Evolutionary conservation across 768 basidiomycete species (phyloP).

Genomic region (Cyathus striatus): DNA sequence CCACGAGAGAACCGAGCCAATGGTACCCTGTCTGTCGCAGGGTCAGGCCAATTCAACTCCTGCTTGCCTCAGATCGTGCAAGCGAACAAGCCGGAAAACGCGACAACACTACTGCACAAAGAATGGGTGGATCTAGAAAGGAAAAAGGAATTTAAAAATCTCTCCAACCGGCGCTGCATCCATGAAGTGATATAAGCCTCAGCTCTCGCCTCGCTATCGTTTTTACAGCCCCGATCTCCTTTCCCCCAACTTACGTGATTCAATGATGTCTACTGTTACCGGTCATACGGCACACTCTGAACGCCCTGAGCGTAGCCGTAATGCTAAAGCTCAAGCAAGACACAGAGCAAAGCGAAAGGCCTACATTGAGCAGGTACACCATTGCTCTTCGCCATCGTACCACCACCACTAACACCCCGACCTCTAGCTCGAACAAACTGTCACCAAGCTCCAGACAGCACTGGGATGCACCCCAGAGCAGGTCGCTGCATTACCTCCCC

Average conservation of each 20-base stretch:
- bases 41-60: slow-evolving; percentile 28
- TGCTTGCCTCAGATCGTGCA: slow-evolving; percentile 35
- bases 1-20: slow-evolving; percentile 13
- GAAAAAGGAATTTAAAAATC: slow-evolving; percentile 19
- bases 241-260: slow-evolving; percentile 48
- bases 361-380: slow-evolving; percentile 79
- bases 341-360: slow-evolving; percentile 92
- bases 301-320: slow-evolving; percentile 80
- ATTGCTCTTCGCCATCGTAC: slow-evolving; percentile 3
- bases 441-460: slow-evolving; percentile 76
- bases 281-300: slow-evolving; percentile 52
- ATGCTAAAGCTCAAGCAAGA: slow-evolving; percentile 83
- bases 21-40: slow-evolving; percentile 16
- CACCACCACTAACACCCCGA: not conserved
- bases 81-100: slow-evolving; percentile 39
- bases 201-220: slow-evolving; percentile 23
- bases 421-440: slow-evolving; percentile 74
- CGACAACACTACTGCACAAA: slow-evolving; percentile 22
- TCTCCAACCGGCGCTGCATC: slow-evolving; percentile 28
- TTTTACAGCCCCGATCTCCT: slow-evolving; percentile 48
- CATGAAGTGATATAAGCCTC: slow-evolving; percentile 35
- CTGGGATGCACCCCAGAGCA: slow-evolving; percentile 73
- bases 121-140: slow-evolving; percentile 21
- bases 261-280: slow-evolving; percentile 57
- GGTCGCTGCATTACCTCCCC: slow-evolving; percentile 66